Evolutionary conservation across 2,329 filamentous ascomycete species (phyloP).

Genomic region (Pseudopithomyces chartarum): DNA sequence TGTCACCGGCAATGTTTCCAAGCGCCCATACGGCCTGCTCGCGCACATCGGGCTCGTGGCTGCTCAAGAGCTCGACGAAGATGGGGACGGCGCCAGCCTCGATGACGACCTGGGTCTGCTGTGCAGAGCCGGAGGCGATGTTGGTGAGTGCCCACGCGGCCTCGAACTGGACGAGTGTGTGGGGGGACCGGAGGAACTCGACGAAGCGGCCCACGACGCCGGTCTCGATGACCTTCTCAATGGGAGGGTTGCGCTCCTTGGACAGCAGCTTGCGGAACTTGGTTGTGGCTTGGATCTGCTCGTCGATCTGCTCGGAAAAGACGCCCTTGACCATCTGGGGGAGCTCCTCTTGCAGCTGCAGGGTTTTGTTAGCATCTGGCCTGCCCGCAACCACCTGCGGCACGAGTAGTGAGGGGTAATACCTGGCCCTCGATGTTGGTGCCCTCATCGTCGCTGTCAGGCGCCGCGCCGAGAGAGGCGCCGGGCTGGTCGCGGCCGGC

Average conservation of each 20-base stretch:
- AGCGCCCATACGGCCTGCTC: constrained; percentile 99
- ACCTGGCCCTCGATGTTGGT: constrained; percentile 96
- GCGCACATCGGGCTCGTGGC: constrained; percentile 95
- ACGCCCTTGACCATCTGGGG: constrained; percentile 97
- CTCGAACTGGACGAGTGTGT: constrained; percentile 98
- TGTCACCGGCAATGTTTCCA: constrained; percentile 98
- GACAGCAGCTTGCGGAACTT: constrained; percentile 98
- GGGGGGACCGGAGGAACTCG: constrained; percentile 95
- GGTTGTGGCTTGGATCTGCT: constrained; percentile 95
- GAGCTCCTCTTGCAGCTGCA: constrained; percentile 92
- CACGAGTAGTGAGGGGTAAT: constrained; percentile 38
- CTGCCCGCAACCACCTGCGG: neutral
- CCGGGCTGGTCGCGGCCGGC: constrained; percentile 75
- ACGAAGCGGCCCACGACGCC: constrained; percentile 97
- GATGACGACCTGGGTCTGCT: constrained; percentile 98
- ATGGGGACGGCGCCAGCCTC: constrained; percentile 98
- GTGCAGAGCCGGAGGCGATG: constrained; percentile 95
- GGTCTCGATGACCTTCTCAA: constrained; percentile 99
- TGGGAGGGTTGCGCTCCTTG: constrained; percentile 98
- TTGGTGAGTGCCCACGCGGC: constrained; percentile 99
- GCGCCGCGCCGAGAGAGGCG: constrained; percentile 82
- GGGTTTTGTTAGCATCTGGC: constrained; percentile 20
- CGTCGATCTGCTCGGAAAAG: constrained; percentile 98
- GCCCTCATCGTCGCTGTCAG: constrained; percentile 97
- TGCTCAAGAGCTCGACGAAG: constrained; percentile 93